These are phyloP conservation scores for Fraxinus albicans DNA, from an alignment of 305 asterid genomes.

Conservation along the genomic window DNA sequence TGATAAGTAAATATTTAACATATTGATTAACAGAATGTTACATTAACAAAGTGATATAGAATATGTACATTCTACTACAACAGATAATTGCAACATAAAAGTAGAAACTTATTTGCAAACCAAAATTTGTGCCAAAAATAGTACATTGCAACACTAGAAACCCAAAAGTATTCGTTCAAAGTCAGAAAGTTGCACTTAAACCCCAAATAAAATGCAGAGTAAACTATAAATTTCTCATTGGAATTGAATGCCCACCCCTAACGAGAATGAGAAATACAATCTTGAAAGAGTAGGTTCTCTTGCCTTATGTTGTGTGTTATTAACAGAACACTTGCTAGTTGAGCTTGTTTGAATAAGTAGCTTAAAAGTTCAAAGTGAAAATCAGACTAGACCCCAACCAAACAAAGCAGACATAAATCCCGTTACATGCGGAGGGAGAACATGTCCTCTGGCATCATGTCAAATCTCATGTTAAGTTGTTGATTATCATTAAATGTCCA, in stretches of 20 bases:
- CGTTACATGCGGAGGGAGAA: constrained; percentile 26
- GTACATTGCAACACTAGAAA: not conserved
- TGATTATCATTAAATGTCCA: not conserved
- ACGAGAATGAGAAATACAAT: not conserved
- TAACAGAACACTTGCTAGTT: not conserved
- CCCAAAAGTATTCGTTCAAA: not conserved
- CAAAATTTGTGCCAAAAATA: too few species aligned
- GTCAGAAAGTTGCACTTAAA: too few species aligned
- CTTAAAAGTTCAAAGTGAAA: not conserved
- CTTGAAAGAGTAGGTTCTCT: not conserved
- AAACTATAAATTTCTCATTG: not conserved
- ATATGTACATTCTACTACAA: not conserved
- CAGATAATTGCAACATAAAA: not conserved
- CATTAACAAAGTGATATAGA: not conserved
- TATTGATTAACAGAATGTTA: not conserved
- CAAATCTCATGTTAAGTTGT: not conserved
- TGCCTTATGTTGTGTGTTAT: not conserved
- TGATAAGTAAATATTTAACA: too few species aligned
- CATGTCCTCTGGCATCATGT: constrained; percentile 15
- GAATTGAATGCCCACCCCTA: not conserved
- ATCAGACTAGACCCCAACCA: not conserved
- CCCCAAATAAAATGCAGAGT: not conserved
- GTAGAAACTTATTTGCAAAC: not conserved
- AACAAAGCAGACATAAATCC: not conserved
- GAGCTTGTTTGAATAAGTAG: not conserved